Evolutionary conservation across 768 basidiomycete genomes (phyloP).

Genomic region (Strobilomyces echinocephalus): DNA sequence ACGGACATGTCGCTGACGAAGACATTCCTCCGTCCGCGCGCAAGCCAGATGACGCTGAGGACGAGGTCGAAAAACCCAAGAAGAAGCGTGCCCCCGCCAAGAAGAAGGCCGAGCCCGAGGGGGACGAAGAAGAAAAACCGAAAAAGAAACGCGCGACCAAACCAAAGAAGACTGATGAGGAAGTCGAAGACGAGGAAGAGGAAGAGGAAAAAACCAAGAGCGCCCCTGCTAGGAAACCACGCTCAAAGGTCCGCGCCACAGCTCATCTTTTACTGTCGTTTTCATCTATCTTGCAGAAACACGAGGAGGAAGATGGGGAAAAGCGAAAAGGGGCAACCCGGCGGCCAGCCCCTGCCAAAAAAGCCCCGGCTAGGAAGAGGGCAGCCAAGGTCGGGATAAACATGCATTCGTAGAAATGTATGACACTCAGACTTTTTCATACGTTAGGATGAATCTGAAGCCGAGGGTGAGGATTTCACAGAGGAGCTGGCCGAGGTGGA

Average conservation of each 20-base stretch:
- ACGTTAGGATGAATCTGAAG: slow-evolving; percentile 33
- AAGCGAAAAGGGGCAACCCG: slow-evolving; percentile 49
- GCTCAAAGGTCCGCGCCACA: slow-evolving; percentile 31
- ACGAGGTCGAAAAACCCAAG: slow-evolving; percentile 52
- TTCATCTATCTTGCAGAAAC: slow-evolving; percentile 26
- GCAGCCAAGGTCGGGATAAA: slow-evolving; percentile 32
- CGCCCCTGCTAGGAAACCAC: slow-evolving; percentile 33
- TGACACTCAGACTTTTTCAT: neutral
- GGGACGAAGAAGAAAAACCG: slow-evolving; percentile 35
- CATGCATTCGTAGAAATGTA: neutral
- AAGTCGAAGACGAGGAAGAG: slow-evolving; percentile 32
- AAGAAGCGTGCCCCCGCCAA: slow-evolving; percentile 39
- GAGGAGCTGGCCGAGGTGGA: slow-evolving; percentile 43
- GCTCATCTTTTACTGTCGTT: slow-evolving; percentile 2
- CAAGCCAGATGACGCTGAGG: slow-evolving; percentile 50
- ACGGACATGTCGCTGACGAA: slow-evolving; percentile 73
- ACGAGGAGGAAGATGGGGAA: slow-evolving; percentile 31
- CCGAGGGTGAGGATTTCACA: slow-evolving; percentile 44
- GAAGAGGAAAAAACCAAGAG: slow-evolving; percentile 30
- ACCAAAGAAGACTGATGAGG: slow-evolving; percentile 33
- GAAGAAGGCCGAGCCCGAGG: slow-evolving; percentile 33
- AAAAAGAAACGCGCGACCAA: slow-evolving; percentile 33
- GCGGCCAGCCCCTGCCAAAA: slow-evolving; percentile 43
- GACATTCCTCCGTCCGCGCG: slow-evolving; percentile 75
- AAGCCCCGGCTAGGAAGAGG: slow-evolving; percentile 44